These are phyloP conservation scores for Spencermartinsiella ligniputridi DNA, from an alignment of 1,139 yeast genomes.

Conservation along the genomic window DNA sequence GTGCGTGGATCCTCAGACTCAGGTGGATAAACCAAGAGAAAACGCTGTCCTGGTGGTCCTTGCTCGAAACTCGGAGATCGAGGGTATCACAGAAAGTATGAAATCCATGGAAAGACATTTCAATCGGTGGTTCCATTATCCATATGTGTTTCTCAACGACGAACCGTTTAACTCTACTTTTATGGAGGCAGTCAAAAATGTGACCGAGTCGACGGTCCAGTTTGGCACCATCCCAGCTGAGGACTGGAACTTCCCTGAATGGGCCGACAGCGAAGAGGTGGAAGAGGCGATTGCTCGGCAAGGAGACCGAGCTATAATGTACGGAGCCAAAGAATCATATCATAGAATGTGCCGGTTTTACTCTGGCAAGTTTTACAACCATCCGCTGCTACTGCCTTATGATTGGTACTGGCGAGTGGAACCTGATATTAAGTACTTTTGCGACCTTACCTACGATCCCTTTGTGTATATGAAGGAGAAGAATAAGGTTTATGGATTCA, in stretches of 20 bases:
- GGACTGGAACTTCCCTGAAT: slow-evolving; percentile 55
- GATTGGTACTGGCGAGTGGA: slow-evolving; percentile 97
- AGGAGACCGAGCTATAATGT: slow-evolving; percentile 76
- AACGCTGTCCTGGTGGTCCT: slow-evolving; percentile 83
- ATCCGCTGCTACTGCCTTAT: slow-evolving; percentile 53
- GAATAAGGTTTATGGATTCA: slow-evolving; percentile 78
- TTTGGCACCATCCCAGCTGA: slow-evolving; percentile 54
- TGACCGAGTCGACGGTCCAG: slow-evolving; percentile 55
- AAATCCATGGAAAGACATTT: slow-evolving; percentile 74
- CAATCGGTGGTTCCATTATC: slow-evolving; percentile 86
- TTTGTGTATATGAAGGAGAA: slow-evolving; percentile 68
- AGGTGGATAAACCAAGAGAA: slow-evolving; percentile 39
- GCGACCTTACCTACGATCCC: slow-evolving; percentile 90
- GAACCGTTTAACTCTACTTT: slow-evolving; percentile 66
- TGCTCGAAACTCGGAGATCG: slow-evolving; percentile 69
- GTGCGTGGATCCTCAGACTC: slow-evolving; percentile 35
- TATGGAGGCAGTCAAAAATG: slow-evolving; percentile 43
- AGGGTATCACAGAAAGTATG: slow-evolving; percentile 66
- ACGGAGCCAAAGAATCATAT: slow-evolving; percentile 74
- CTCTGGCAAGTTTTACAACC: slow-evolving; percentile 73
- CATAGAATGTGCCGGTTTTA: slow-evolving; percentile 69
- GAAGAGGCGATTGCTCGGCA: slow-evolving; percentile 59
- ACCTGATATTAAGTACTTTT: slow-evolving; percentile 82
- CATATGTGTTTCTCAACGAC: slow-evolving; percentile 83
- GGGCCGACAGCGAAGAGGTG: slow-evolving; percentile 37